phyloP scores from a whole-genome alignment of 1,284 basidiomycete genomes.

The Marasmius tenuissimus region DNA sequence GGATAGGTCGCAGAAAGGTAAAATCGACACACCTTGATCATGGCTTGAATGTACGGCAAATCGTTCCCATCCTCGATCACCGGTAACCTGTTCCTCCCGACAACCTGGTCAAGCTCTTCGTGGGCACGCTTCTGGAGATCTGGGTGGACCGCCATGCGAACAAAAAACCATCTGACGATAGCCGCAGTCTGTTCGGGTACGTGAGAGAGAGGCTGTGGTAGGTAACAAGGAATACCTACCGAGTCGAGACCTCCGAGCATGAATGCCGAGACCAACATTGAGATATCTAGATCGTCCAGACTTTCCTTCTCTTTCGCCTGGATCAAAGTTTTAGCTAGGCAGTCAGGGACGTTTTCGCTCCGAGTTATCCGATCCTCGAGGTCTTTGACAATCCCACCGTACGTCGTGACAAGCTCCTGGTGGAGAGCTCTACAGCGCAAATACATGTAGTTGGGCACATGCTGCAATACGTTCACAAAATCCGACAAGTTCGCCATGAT shows the following conservation, averaged over 20 bases:
- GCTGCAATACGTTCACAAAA: conserved; percentile 37
- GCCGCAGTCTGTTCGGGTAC: conserved; percentile 1
- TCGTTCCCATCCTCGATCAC: background rate
- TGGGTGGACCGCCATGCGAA: conserved; percentile 4
- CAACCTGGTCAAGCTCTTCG: conserved; percentile 7
- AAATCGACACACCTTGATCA: conserved; percentile 4
- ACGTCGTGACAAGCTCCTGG: conserved; percentile 30
- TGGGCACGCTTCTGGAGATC: conserved; percentile 8
- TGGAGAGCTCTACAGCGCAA: conserved; percentile 32
- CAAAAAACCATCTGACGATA: conserved; percentile 3
- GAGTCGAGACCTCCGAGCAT: conserved; percentile 42
- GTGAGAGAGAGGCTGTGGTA: background rate
- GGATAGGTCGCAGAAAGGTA: background rate
- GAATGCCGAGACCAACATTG: conserved; percentile 37
- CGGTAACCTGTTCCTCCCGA: conserved; percentile 1
- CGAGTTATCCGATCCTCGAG: conserved; percentile 26
- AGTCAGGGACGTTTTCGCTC: conserved; percentile 32
- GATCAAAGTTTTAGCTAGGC: conserved; percentile 38
- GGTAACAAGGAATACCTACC: conserved; percentile 19
- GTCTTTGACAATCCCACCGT: conserved; percentile 30
- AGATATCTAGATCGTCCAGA: conserved; percentile 36
- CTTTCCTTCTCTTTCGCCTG: conserved; percentile 31
- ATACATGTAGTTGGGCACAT: conserved; percentile 30
- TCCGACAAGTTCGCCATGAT: conserved; percentile 40
- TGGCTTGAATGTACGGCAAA: conserved; percentile 4